Conservation (phyloP, 208 protist species). For the Acanthamoeba royreba region DNA sequence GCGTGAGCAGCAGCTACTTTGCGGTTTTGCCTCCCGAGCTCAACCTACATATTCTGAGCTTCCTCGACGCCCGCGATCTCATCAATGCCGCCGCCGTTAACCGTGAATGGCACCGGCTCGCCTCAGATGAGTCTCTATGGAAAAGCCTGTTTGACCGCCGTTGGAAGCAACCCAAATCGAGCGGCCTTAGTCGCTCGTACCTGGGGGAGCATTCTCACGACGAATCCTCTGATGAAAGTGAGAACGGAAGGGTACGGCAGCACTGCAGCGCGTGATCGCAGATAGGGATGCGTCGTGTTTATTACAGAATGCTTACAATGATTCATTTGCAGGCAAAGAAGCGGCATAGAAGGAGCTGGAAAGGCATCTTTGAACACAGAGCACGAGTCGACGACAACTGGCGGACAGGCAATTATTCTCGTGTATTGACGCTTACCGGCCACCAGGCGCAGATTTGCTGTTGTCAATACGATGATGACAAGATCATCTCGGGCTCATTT, state of each 20-base stretch:
- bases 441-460: slow-evolving; percentile 25
- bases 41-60: slow-evolving; percentile 18
- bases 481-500: slow-evolving; percentile 32
- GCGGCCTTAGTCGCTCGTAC: background rate
- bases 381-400: slow-evolving; percentile 11
- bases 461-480: slow-evolving; percentile 27
- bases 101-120: background rate
- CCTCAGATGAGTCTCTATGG: slow-evolving; percentile 17
- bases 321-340: background rate
- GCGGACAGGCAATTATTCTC: background rate
- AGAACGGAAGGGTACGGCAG: background rate
- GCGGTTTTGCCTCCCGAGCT: slow-evolving; percentile 3
- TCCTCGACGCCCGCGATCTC: slow-evolving; percentile 10
- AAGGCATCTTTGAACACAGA: slow-evolving; percentile 4
- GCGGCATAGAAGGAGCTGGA: background rate
- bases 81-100: background rate
- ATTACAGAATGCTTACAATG: too few relatives aligned
- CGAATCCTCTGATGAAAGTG: background rate
- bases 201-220: background rate
- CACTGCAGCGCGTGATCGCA: background rate
- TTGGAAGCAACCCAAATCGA: background rate
- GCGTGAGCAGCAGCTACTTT: slow-evolving; percentile 23
- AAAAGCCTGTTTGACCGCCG: background rate
- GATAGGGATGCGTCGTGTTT: background rate
- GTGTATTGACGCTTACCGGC: background rate